Base-by-base conservation (phyloP, 352 stramenopile species). In the Phytophthora europaea region DNA sequence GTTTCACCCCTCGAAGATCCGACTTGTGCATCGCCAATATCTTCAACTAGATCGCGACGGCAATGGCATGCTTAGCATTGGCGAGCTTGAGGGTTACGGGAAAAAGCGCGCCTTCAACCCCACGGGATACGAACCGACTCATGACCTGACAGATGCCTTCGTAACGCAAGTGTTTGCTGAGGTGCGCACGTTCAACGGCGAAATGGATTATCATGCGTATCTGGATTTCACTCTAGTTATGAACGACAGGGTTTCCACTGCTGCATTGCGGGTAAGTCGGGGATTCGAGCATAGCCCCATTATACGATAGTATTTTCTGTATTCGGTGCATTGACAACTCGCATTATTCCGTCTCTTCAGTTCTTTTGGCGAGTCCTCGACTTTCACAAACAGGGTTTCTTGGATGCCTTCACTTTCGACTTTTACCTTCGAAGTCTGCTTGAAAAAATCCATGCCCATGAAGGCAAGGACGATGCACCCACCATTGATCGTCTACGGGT, bases 291-390 rank as follows among this genome's bases (percentile, higher is more conserved):
- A 2, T 45, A 18, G 36, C 13, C 18, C 36, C 15, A 43, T 4
- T 13, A 40, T 40, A 13, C 34, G 15, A 5, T 38, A 12, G 36
- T 6, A 2, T 16, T 43, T 6, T 43, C 12, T 43, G 4, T 43
- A 6, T 43, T 43, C 15, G 36, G 36, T 43, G 12, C 36, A 43
- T 43, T 43, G 36, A 12, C 36, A 18, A 38, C 9, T 38, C 13
- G 13, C 13, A 8, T 31, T 31, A 33, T 36, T n/a, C 34, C 45
- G 26, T 61, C 5, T 43, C n/a, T 15, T 53, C 47, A 93, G 86
- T 92, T 92, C 62, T 87, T 92, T 54, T 93, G 84, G 81, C 76
- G 60, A 22, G 75, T 91, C n/a, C 77, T 93, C 9, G 84, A 93
- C 59, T 79, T 90, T 51, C 84, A 91, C 7, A 90, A 91, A 28